A percentile compares a stretch with the other conserved stretches of the same genome.
These are phyloP conservation scores for Leishmania arabica DNA, from an alignment of 208 protist species.

Conservation along the genomic window DNA sequence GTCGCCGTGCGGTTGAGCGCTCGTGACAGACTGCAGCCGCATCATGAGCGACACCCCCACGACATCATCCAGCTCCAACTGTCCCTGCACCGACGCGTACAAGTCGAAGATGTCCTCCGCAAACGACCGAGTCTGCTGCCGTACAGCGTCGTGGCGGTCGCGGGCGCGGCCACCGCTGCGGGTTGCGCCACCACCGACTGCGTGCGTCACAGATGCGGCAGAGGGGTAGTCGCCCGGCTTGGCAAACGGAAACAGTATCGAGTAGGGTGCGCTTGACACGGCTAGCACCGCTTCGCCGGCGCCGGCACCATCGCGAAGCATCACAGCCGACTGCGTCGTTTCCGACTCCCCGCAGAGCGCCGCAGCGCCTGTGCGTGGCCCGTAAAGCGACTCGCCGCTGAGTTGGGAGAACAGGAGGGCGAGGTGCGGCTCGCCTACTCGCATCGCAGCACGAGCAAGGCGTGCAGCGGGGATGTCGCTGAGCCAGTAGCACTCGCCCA, in stretches of 20 bases:
- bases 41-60: constrained; percentile 21
- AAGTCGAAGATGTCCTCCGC: constrained; percentile 17
- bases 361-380: constrained; percentile 42
- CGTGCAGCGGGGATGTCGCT: constrained; percentile 51
- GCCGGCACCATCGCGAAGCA: constrained; percentile 10
- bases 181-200: neutral
- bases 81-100: constrained; percentile 21
- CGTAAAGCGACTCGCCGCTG: constrained; percentile 63
- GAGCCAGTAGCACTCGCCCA: constrained; percentile 65
- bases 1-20: too few relatives aligned
- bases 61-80: constrained; percentile 29
- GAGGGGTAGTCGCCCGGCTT: constrained; percentile 11
- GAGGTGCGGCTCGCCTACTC: constrained; percentile 44
- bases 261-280: constrained; percentile 30
- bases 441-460: constrained; percentile 50
- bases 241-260: constrained; percentile 54
- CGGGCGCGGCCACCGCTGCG: constrained; percentile 22
- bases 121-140: constrained; percentile 18
- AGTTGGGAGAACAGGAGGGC: constrained; percentile 60
- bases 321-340: constrained; percentile 18
- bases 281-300: neutral
- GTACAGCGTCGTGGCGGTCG: constrained; percentile 20
- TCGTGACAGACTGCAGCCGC: neutral
- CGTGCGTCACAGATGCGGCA: neutral
- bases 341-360: constrained; percentile 6